Percentiles rank a stretch among this genome's conserved stretches.
These are phyloP conservation scores for Sporothrix luriei DNA, from an alignment of 2,329 filamentous ascomycete genomes.

Conservation along the genomic window DNA sequence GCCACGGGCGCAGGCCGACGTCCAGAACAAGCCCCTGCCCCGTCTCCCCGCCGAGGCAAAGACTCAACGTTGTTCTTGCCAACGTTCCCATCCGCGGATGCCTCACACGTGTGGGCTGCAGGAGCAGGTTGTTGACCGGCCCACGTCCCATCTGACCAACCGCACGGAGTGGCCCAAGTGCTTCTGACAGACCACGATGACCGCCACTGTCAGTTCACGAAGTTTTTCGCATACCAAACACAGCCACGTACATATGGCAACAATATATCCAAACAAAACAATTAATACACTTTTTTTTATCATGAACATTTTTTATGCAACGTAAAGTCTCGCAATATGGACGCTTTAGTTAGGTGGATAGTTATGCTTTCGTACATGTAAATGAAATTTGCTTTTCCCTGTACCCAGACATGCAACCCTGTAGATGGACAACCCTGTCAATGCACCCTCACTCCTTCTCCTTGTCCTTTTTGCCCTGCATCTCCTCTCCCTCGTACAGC, in stretches of 20 bases:
- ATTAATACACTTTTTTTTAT: background rate
- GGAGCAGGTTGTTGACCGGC: background rate
- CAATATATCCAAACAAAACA: background rate
- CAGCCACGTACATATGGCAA: background rate
- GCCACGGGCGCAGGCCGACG: background rate
- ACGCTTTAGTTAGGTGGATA: no score
- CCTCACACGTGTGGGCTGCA: background rate
- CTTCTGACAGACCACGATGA: background rate
- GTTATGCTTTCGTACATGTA: background rate
- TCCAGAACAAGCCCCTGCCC: background rate
- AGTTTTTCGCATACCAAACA: background rate
- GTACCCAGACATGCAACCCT: background rate
- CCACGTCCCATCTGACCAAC: background rate
- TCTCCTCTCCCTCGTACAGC: slow-evolving; percentile 35
- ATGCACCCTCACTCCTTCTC: background rate
- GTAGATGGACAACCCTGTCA: no score
- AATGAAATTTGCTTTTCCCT: background rate
- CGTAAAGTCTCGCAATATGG: background rate
- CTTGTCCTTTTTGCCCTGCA: background rate
- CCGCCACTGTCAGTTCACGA: background rate
- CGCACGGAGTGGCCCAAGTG: slow-evolving; percentile 1
- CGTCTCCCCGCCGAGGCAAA: background rate
- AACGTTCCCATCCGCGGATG: background rate
- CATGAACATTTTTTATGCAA: background rate
- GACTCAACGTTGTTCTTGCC: background rate